These are phyloP conservation scores for Antitrichia curtipendula DNA, from an alignment of 225 moss, liverwort and hornwort genomes.

Conservation along the genomic window DNA sequence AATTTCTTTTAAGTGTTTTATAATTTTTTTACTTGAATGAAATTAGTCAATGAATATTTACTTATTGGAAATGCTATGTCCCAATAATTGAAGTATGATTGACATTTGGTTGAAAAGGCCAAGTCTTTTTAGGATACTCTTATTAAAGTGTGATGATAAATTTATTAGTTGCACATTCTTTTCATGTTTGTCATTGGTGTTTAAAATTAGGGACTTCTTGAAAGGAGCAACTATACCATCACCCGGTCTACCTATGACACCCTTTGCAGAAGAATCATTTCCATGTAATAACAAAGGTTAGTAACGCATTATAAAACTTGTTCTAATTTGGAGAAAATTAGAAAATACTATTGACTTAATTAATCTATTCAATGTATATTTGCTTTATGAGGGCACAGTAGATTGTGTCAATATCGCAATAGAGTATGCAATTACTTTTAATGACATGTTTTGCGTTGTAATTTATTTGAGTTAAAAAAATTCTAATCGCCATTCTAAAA, in stretches of 20 bases:
- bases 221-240: slow-evolving; percentile 5
- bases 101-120: not conserved
- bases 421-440: not conserved
- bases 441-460: not conserved
- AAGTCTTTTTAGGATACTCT: no score
- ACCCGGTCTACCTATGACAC: not conserved
- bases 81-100: not conserved
- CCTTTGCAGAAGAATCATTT: not conserved
- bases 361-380: no score
- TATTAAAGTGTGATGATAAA: no score
- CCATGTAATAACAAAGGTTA: slow-evolving; percentile 19
- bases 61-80: no score
- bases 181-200: not conserved
- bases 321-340: rapidly evolving
- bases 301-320: not conserved
- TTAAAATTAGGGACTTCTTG: slow-evolving; percentile 8
- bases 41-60: not conserved
- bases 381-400: no score
- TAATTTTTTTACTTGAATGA: not conserved
- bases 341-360: not conserved
- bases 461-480: no score
- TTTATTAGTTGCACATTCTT: not conserved
- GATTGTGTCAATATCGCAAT: not conserved
- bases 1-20: no score
- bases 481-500: no score